Conservation (phyloP, 2,329 filamentous ascomycete genomes). For the Fusarium sublunatum region DNA sequence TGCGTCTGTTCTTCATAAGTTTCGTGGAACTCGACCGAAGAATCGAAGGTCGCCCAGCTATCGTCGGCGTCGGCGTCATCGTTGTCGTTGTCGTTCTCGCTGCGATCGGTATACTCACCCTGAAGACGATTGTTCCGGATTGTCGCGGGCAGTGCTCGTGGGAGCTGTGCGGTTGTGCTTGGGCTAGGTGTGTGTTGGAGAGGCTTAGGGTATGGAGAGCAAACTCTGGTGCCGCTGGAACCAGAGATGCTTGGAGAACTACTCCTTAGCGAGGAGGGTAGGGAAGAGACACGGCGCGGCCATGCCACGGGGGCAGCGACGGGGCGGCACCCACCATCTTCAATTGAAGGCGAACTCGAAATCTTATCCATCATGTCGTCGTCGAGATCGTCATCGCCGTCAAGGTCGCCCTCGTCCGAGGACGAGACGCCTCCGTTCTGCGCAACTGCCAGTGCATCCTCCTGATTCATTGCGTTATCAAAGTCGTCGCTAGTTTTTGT, state of each 20-base stretch:
- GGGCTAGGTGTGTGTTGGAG: constrained; percentile 47
- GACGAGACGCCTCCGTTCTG: constrained; percentile 69
- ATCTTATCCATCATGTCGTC: constrained; percentile 99
- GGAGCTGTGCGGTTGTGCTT: constrained; percentile 38
- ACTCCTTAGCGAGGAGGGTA: constrained; percentile 50
- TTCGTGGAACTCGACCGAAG: constrained; percentile 26
- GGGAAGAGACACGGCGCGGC: constrained; percentile 59
- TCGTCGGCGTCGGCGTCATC: constrained; percentile 14
- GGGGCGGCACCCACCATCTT: constrained; percentile 88
- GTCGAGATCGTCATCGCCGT: constrained; percentile 79
- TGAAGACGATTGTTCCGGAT: constrained; percentile 58
- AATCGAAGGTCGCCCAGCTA: constrained; percentile 16
- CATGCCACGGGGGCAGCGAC: constrained; percentile 52
- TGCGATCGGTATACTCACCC: constrained; percentile 58
- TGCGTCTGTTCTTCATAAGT: constrained; percentile 3
- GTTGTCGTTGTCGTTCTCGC: constrained; percentile 45
- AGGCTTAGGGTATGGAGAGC: constrained; percentile 57
- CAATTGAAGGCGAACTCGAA: constrained; percentile 97
- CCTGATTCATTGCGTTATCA: constrained; percentile 55
- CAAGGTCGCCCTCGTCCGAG: constrained; percentile 71
- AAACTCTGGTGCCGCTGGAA: constrained; percentile 40
- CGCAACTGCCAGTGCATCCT: constrained; percentile 69
- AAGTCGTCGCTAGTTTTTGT: constrained; percentile 26
- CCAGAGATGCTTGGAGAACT: constrained; percentile 45
- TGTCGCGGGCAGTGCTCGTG: constrained; percentile 26